Base-by-base conservation (phyloP, 352 stramenopile genomes). In the Globisporangium rhizosaccharum region DNA sequence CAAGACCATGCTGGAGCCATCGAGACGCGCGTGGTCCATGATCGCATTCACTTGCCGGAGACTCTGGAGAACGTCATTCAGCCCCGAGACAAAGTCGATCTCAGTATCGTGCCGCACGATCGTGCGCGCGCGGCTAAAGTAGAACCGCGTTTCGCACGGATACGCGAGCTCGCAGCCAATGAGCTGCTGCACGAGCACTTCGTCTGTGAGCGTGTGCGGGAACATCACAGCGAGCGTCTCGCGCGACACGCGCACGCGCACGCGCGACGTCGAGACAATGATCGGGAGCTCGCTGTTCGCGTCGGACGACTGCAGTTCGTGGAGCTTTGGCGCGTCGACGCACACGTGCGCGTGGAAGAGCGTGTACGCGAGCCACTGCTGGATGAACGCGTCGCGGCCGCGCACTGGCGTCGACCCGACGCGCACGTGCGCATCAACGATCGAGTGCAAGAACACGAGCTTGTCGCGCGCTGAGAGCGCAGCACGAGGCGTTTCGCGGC, bases 141-240 rank as follows among this genome's bases (percentile, higher is more conserved):
- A 70, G 45, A 82, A 71, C 5, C 64, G 68, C 28, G 66, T 78
- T 12, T 69, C 66, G 36, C 65, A 72, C 23, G 61, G 62, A 61
- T 80, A 83, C 37, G 59, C 33, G 18, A 87, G 39, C 18, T 79
- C 61, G 2, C 69, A 51, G 9, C 67, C 63, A 20, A 81, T 54
- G 25, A 87, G 61, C 45, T 53, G 15, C 41, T 72, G 53, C 23
- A 70, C 65, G 1, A 85, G 70, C 57, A 57, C 58, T 20, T 75
- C 65, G 37, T 85, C 67, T n/a, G 58, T 37, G 30, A 87, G 58
- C 9, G 71, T 50, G 53, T 74, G 68, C 15, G 76, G 76, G 57
- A 82, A 84, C 10, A 87, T 54, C 30, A 64, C 60, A 53, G 81
- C 72, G 15, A 87, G 62, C 14, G 76, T 81, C 36, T 51, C 58